These are phyloP conservation scores for Irpex sp. DNA, from an alignment of 1,284 basidiomycete species.

Conservation along the genomic window DNA sequence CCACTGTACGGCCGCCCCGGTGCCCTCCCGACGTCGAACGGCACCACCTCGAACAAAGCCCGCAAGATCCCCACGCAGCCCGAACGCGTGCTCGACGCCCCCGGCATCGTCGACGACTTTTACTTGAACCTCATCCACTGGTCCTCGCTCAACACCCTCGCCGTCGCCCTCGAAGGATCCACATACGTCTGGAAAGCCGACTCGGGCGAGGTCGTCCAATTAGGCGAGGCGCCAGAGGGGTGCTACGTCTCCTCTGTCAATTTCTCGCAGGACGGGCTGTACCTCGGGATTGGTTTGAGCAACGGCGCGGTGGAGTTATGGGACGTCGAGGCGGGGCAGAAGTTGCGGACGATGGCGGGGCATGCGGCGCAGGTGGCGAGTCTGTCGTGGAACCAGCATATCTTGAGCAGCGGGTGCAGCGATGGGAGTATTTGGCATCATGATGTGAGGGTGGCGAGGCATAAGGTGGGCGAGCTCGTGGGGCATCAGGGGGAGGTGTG, in stretches of 20 bases:
- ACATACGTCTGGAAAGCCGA: constrained; percentile 96
- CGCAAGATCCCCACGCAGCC: constrained; percentile 82
- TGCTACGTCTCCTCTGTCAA: constrained; percentile 77
- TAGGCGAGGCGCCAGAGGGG: constrained; percentile 75
- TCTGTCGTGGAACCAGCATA: constrained; percentile 83
- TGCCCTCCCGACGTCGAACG: constrained; percentile 56
- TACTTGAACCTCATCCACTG: constrained; percentile 95
- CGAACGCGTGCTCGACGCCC: constrained; percentile 92
- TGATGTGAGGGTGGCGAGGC: constrained; percentile 83
- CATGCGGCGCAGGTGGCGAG: constrained; percentile 81
- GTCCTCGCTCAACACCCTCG: constrained; percentile 84
- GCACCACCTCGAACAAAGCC: constrained; percentile 59
- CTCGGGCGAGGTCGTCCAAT: constrained; percentile 75
- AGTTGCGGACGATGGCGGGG: constrained; percentile 85
- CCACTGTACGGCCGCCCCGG: constrained; percentile 71
- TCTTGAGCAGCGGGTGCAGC: constrained; percentile 84
- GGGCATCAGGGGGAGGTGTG: constrained; percentile 92
- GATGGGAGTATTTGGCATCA: constrained; percentile 95
- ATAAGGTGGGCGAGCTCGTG: constrained; percentile 86
- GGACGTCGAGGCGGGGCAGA: constrained; percentile 82
- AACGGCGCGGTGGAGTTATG: constrained; percentile 93
- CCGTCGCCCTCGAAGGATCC: constrained; percentile 79
- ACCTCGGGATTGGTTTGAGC: constrained; percentile 85
- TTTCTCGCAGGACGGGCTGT: constrained; percentile 86
- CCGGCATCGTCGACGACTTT: constrained; percentile 94